Evolutionary conservation across 208 protist species (phyloP).

Genomic region (Leishmania martiniquensis): DNA sequence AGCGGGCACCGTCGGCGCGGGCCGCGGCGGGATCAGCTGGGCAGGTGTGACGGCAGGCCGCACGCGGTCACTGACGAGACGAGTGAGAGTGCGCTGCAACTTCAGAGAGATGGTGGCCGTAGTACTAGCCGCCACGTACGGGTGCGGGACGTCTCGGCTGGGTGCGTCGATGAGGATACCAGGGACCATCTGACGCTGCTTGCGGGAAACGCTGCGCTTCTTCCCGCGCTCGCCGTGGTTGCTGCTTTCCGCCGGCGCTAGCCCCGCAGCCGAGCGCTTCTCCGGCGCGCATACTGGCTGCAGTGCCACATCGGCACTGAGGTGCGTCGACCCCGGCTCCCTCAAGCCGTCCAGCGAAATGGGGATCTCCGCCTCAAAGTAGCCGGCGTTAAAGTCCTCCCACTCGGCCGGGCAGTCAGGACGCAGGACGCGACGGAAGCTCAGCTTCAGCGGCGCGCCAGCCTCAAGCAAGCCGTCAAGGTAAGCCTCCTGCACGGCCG

Average conservation of each 20-base stretch:
- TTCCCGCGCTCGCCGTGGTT: constrained; percentile 34
- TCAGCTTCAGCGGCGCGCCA: constrained; percentile 56
- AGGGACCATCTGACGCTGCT: constrained; percentile 58
- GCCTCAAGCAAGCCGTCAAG: constrained; percentile 53
- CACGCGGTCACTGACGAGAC: constrained; percentile 75
- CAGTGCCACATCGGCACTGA: constrained; percentile 46
- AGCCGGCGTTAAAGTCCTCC: constrained; percentile 80
- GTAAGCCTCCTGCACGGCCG: constrained; percentile 43
- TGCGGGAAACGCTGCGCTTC: constrained; percentile 33
- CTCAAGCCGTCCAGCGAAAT: constrained; percentile 50
- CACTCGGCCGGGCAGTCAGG: constrained; percentile 72
- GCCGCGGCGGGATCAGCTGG: constrained; percentile 71
- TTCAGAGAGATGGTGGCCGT: constrained; percentile 55
- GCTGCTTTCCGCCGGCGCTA: background rate
- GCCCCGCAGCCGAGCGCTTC: background rate
- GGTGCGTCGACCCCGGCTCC: constrained; percentile 65
- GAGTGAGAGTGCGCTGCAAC: constrained; percentile 70
- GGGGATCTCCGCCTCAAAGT: constrained; percentile 66
- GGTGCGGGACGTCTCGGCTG: constrained; percentile 63
- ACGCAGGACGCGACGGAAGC: constrained; percentile 66
- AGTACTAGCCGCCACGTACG: constrained; percentile 66
- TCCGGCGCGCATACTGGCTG: constrained; percentile 22
- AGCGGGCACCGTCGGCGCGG: constrained; percentile 17
- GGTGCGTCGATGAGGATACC: constrained; percentile 64
- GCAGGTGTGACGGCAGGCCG: constrained; percentile 61